These are phyloP conservation scores for Viola odorata DNA, from an alignment of 345 rosid species.

Conservation along the genomic window DNA sequence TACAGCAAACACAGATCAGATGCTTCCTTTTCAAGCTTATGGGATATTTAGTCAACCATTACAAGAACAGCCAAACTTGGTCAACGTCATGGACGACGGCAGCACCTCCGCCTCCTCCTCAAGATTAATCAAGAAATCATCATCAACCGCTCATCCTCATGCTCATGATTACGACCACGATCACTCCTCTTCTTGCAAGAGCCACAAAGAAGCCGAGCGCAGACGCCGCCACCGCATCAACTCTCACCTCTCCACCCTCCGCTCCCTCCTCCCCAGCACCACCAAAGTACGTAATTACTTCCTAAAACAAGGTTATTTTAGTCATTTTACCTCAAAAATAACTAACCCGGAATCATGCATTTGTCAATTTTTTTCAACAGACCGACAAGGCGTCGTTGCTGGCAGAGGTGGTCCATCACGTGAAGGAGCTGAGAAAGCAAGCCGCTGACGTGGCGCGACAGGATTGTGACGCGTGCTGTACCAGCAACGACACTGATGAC, in stretches of 20 bases:
- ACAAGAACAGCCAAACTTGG: conserved; percentile 12
- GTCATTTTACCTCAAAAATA: not conserved
- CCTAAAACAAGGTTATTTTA: no score
- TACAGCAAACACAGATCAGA: not conserved
- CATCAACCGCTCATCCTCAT: conserved; percentile 15
- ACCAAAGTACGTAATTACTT: conserved; percentile 23
- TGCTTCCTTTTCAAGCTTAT: conserved; percentile 28
- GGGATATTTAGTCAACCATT: conserved; percentile 1
- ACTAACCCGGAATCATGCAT: not conserved
- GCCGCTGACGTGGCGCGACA: conserved; percentile 30
- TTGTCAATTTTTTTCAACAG: conserved; percentile 20
- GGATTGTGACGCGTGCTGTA: conserved; percentile 13
- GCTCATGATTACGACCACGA: conserved; percentile 16
- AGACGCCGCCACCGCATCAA: conserved; percentile 60
- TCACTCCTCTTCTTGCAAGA: conserved; percentile 23
- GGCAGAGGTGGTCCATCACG: conserved; percentile 70
- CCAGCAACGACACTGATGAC: conserved; percentile 10
- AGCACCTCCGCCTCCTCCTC: no score
- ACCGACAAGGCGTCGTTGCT: conserved; percentile 81
- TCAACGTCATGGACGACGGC: conserved; percentile 16
- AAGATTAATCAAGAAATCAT: conserved; percentile 13
- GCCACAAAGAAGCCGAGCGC: conserved; percentile 57
- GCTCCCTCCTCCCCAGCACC: conserved; percentile 48
- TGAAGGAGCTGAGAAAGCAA: conserved; percentile 47
- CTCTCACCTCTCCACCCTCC: conserved; percentile 56